Evolutionary conservation across 352 stramenopile species (phyloP).

Genomic region (Peronospora destructor): DNA sequence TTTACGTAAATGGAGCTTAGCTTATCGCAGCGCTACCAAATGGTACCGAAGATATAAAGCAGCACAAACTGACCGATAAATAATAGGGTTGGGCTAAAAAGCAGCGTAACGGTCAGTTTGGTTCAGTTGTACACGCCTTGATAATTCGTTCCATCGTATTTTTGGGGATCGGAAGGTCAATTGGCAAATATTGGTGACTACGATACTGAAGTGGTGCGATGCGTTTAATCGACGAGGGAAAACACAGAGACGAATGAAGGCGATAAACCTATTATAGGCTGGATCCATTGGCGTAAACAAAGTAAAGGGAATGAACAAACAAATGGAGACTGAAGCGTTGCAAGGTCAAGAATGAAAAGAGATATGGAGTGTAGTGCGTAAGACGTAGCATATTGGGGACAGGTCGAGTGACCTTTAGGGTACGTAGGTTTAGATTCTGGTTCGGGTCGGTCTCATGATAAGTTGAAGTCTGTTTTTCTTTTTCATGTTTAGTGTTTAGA

Average conservation of each 20-base stretch:
- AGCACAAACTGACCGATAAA: conserved; percentile 10
- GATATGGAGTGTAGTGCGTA: conserved; percentile 8
- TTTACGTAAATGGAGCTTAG: conserved; percentile 49
- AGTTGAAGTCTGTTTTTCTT: conserved; percentile 23
- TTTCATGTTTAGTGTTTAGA: neutral
- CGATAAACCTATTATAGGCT: conserved; percentile 1
- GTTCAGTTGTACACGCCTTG: conserved; percentile 1
- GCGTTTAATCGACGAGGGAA: conserved; percentile 10
- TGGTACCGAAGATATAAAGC: conserved; percentile 10
- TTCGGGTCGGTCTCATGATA: conserved; percentile 17
- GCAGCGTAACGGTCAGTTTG: conserved; percentile 6
- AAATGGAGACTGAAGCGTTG: conserved; percentile 11
- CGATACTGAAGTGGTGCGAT: conserved; percentile 5
- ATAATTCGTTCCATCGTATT: conserved; percentile 4
- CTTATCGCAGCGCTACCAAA: conserved; percentile 1
- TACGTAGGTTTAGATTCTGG: conserved; percentile 16
- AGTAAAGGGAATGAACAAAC: conserved; percentile 6
- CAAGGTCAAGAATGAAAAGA: conserved; percentile 9
- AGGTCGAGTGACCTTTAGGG: conserved; percentile 5
- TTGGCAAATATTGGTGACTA: conserved; percentile 2
- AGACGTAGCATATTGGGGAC: conserved; percentile 19
- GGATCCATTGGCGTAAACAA: conserved; percentile 19
- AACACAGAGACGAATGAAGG: conserved; percentile 3
- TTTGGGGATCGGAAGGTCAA: neutral
- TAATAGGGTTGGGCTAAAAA: conserved; percentile 1